A percentile compares a stretch with the other conserved stretches of the same genome.
These are phyloP conservation scores for Plantago rigida DNA, from an alignment of 305 asterid genomes.

Conservation along the genomic window DNA sequence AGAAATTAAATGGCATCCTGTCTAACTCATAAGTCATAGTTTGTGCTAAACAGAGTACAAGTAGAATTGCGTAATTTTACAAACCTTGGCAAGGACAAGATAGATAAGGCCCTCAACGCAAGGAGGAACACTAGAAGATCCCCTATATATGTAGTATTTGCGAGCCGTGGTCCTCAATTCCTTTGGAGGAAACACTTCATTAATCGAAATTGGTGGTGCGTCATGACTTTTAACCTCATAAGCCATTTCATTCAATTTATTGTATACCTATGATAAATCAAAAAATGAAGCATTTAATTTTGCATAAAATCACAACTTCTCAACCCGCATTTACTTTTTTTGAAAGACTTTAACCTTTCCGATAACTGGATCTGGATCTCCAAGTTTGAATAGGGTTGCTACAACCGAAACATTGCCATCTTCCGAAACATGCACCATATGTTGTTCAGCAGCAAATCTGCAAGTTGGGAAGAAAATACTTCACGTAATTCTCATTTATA, in stretches of 20 bases:
- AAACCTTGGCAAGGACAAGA: slow-evolving; percentile 46
- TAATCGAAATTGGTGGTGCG: slow-evolving; percentile 30
- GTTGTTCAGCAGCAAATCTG: slow-evolving; percentile 41
- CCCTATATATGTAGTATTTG: slow-evolving; percentile 46
- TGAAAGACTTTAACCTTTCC: slow-evolving; percentile 25
- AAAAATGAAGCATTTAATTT: not conserved
- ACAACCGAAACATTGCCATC: slow-evolving; percentile 31
- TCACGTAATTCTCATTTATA: too few species aligned
- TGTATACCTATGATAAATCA: slow-evolving; percentile 32
- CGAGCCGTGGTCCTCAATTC: slow-evolving; percentile 38
- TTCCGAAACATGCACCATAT: slow-evolving; percentile 32
- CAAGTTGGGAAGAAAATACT: not conserved
- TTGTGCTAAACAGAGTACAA: too few species aligned
- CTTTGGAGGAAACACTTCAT: slow-evolving; percentile 39
- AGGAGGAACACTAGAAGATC: slow-evolving; percentile 69
- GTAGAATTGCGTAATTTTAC: not conserved
- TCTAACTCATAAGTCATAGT: too few species aligned
- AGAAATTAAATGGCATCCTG: not conserved
- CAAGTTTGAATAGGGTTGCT: slow-evolving; percentile 25
- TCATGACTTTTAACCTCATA: slow-evolving; percentile 33
- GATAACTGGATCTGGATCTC: slow-evolving; percentile 33
- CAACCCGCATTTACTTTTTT: not conserved
- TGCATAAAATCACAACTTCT: not conserved
- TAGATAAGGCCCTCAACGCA: slow-evolving; percentile 48
- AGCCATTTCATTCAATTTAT: slow-evolving; percentile 36